Conservation (phyloP, 2,329 filamentous ascomycete genomes). For the Didymella arachidicola region DNA sequence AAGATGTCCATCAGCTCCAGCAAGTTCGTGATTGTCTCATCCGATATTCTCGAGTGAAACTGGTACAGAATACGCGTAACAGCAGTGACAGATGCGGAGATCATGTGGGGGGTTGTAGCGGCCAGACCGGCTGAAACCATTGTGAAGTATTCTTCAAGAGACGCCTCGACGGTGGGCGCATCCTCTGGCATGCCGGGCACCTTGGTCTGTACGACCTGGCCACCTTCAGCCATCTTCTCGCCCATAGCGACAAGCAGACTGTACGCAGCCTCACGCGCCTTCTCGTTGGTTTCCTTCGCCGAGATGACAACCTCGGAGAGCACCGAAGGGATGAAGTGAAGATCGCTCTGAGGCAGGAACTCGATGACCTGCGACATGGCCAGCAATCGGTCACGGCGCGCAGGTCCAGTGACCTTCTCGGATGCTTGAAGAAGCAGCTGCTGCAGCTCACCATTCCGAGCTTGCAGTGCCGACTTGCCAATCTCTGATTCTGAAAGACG, state of each 20-base stretch:
- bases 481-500: slow-evolving; percentile 82
- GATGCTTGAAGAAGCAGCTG: slow-evolving; percentile 78
- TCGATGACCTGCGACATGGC: slow-evolving; percentile 83
- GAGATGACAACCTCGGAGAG: slow-evolving; percentile 94
- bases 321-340: slow-evolving; percentile 92
- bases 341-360: slow-evolving; percentile 75
- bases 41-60: slow-evolving; percentile 75
- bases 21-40: slow-evolving; percentile 78
- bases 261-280: slow-evolving; percentile 87
- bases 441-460: slow-evolving; percentile 81
- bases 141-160: slow-evolving; percentile 93
- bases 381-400: slow-evolving; percentile 82
- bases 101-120: slow-evolving; percentile 93
- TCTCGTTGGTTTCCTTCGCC: slow-evolving; percentile 97
- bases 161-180: slow-evolving; percentile 78
- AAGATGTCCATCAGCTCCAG: slow-evolving; percentile 97
- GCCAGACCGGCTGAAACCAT: slow-evolving; percentile 98
- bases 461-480: slow-evolving; percentile 76
- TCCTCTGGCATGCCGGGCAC: slow-evolving; percentile 86
- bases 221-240: slow-evolving; percentile 77
- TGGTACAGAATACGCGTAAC: slow-evolving; percentile 93
- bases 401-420: slow-evolving; percentile 85
- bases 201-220: slow-evolving; percentile 82
- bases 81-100: slow-evolving; percentile 94
- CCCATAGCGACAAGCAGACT: slow-evolving; percentile 90